Conservation (phyloP, 1,284 basidiomycete species). For the Apiotrichum brassicae region DNA sequence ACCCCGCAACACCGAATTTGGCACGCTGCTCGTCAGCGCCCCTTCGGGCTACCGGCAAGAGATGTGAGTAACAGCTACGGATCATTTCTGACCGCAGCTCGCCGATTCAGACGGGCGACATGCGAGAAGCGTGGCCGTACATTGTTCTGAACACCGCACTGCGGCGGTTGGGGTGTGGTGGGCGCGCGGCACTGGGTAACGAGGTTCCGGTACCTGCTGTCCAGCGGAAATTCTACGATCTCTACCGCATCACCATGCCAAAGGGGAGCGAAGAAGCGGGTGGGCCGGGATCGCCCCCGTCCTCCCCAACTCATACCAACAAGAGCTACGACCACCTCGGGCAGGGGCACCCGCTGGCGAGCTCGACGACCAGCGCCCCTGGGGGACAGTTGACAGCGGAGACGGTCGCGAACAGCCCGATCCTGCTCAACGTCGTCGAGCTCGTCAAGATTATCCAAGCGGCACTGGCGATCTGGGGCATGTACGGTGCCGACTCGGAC, state of each 20-base stretch:
- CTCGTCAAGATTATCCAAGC: slow-evolving; percentile 41
- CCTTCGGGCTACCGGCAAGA: slow-evolving; percentile 39
- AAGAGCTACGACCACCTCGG: too few species aligned
- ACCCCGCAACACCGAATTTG: slow-evolving; percentile 31
- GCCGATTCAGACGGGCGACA: slow-evolving; percentile 36
- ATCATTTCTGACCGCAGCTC: slow-evolving; percentile 11
- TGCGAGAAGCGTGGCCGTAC: slow-evolving; percentile 36
- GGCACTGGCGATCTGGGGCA: slow-evolving; percentile 36
- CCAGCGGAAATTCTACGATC: slow-evolving; percentile 39
- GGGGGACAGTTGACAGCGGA: neutral
- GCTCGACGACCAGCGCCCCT: neutral
- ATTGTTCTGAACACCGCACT: slow-evolving; percentile 41
- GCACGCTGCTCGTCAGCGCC: slow-evolving; percentile 34
- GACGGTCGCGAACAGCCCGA: slow-evolving; percentile 15
- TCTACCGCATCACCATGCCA: slow-evolving; percentile 34
- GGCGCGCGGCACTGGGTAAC: slow-evolving; percentile 40
- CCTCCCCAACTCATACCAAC: slow-evolving; percentile 18
- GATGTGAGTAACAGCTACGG: slow-evolving; percentile 27
- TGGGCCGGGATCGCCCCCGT: slow-evolving; percentile 21
- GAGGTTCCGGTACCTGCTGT: slow-evolving; percentile 33
- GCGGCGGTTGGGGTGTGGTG: slow-evolving; percentile 41
- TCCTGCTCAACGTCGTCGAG: slow-evolving; percentile 34
- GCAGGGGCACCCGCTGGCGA: too few species aligned
- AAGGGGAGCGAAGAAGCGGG: slow-evolving; percentile 2
- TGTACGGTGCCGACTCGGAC: slow-evolving; percentile 19